Base-by-base conservation (phyloP, 2,329 filamentous ascomycete species). In the Chrysoporthe puriensis region DNA sequence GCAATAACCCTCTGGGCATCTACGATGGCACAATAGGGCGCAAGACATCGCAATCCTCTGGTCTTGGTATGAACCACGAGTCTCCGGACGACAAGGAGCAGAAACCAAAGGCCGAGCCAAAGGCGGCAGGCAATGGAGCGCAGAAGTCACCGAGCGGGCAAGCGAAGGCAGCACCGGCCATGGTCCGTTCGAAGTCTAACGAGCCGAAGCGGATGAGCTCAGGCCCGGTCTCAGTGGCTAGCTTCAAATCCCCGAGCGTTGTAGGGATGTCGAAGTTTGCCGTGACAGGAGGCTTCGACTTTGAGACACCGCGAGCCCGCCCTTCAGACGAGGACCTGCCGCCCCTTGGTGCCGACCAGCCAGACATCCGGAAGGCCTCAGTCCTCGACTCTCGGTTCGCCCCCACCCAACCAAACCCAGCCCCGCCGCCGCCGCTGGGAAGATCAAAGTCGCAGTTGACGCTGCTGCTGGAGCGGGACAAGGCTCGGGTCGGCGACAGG, bases 361-460 rank as follows among this genome's bases (percentile, higher is more conserved):
- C 64, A 3, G 72, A 74, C 58, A 67, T 75, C 14, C 73, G 72
- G 9, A 70, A 72, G 52, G 78, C 79, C 36, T 78, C 79, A 9
- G 73, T 76, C 18, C 74, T 76, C n/a, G 73, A 79, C 40, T 68
- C 73, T 9, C 71, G 78, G 32, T 81, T 86, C 66, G 81, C 79
- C 4, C 85, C 85, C 34, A 87, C 85, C 0, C 81, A 80, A 65
- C 84, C 84, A 4, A 84, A 79, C 56, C 75, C 79, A 13, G 77
- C 79, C 16, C 77, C 82, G 36, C 76, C 76, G 16, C 79, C 86
- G 8, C 84, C 83, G 4, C 77, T 89, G 61, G 85, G 81, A n/a
- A 80, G 86, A 67, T 85, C 86, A n/a, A 87, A 84, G 75, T 89
- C 86, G 72, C 86, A 89, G 73, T 78, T 90, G 40, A 85, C 84